These are phyloP conservation scores for Yarrowia keelungensis DNA, from an alignment of 805 yeast species.

Conservation along the genomic window DNA sequence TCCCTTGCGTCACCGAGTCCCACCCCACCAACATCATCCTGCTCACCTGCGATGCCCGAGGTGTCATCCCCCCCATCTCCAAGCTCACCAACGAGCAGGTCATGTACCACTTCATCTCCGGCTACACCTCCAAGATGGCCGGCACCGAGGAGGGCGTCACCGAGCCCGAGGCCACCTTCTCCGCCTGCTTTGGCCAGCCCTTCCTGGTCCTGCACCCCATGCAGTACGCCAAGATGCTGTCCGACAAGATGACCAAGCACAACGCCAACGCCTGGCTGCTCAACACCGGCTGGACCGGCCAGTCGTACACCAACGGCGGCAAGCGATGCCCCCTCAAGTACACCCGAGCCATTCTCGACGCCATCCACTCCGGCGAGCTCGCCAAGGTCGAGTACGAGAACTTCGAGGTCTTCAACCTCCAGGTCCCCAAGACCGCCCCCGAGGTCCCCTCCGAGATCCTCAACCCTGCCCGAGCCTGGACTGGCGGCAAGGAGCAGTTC, in stretches of 20 bases:
- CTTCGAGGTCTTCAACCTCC: slow-evolving; percentile 85
- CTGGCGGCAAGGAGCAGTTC: slow-evolving; percentile 62
- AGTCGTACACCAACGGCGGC: slow-evolving; percentile 91
- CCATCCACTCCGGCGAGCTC: slow-evolving; percentile 88
- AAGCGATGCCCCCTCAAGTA: slow-evolving; percentile 96
- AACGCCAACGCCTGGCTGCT: slow-evolving; percentile 94
- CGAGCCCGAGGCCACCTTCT: slow-evolving; percentile 97
- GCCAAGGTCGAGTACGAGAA: slow-evolving; percentile 80
- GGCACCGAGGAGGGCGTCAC: slow-evolving; percentile 99
- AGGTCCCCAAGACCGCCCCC: slow-evolving; percentile 80
- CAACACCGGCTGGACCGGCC: slow-evolving; percentile 99
- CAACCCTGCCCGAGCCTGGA: slow-evolving; percentile 87
- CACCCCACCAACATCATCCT: slow-evolving; percentile 93
- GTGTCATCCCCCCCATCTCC: slow-evolving; percentile 97
- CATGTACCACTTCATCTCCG: slow-evolving; percentile 96
- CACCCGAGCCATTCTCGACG: slow-evolving; percentile 82
- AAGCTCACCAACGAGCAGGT: slow-evolving; percentile 93
- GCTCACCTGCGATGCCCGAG: slow-evolving; percentile 97
- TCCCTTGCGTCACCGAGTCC: slow-evolving; percentile 87
- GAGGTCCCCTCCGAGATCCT: slow-evolving; percentile 84
- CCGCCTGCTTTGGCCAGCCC: slow-evolving; percentile 99
- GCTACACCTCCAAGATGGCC: slow-evolving; percentile 99
- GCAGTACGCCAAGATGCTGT: slow-evolving; percentile 94
- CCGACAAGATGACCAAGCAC: slow-evolving; percentile 88
- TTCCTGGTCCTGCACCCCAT: slow-evolving; percentile 97